Base-by-base conservation (phyloP, 805 yeast genomes). In the Nakazawaea siamensis region DNA sequence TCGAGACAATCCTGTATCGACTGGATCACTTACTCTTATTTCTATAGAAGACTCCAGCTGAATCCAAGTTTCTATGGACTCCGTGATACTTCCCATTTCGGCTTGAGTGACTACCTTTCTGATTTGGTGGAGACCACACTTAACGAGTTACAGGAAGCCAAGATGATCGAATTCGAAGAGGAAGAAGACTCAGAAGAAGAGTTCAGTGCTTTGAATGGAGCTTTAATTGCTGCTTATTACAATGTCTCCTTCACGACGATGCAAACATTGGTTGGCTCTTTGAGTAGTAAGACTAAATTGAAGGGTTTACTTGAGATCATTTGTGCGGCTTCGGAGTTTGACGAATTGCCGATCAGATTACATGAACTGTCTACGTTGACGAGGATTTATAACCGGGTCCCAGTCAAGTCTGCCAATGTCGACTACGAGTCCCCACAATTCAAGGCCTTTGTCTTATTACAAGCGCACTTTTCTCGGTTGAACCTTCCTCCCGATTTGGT, bases 21-120 rank as follows among this genome's bases (percentile, higher is more conserved):
- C 48, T 86, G 95, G 94, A 50, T 92, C 23, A 82, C 96, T 0
- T 84, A 72, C 51, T 70, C 95, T 0, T 82, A 77, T 46, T 82
- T 88, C 49, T 92, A 85, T 56, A 66, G 94, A 43, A 65, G 97
- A 33, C 52, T 92, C 15, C 80, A 76, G 37, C 66, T 72, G 24
- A 92, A 92, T 52, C 97, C 98, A 3, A 76, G 92, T 39, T 92
- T 71, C 51, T 92, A 92, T 50, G 95, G 87, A n/a, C 70, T 85
- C 6, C 63, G 62, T 27, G 83, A 79, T 41, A 62, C 68, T 3
- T 60, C 82, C 1, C 74, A 74, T 29, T 55, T 68, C 20, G 94
- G 94, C 0, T 54, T 90, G 5, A 85, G 94, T 2, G 88, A 81
- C 35, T 85, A 68, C 53, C 58, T 92, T 27, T 87, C 97, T 0